These are phyloP conservation scores for Aspergillus caelatus DNA, from an alignment of 2,329 filamentous ascomycete genomes.

Conservation along the genomic window DNA sequence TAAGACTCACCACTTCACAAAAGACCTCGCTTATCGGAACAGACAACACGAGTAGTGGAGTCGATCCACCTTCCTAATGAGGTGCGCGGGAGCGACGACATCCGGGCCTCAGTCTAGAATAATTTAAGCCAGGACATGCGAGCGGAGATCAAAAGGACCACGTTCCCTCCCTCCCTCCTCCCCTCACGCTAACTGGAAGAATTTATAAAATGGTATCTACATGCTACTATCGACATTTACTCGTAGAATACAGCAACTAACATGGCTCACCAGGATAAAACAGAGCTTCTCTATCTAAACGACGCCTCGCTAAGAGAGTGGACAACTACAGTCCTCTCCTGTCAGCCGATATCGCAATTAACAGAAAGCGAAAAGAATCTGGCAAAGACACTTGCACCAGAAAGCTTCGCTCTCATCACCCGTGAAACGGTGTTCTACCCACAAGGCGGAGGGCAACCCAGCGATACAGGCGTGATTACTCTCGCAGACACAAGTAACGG, in stretches of 20 bases:
- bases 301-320: constrained; percentile 25
- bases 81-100: neutral
- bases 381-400: constrained; percentile 20
- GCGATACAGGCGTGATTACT: constrained; percentile 26
- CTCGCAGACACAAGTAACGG: constrained; percentile 8
- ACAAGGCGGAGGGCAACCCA: constrained; percentile 32
- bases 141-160: neutral
- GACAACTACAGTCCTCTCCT: constrained; percentile 25
- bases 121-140: neutral
- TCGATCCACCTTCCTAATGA: neutral
- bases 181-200: neutral
- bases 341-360: constrained; percentile 23
- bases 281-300: constrained; percentile 29
- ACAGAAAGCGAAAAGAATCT: constrained; percentile 23
- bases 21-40: no score
- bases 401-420: constrained; percentile 25
- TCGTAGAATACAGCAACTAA: neutral
- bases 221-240: neutral
- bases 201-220: neutral
- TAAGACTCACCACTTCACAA: no score
- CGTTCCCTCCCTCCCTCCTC: no score
- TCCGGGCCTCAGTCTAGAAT: neutral
- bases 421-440: constrained; percentile 33
- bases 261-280: neutral
- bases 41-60: neutral